Percentiles rank a stretch among this genome's conserved stretches.
These are phyloP conservation scores for Polychaeton citri DNA, from an alignment of 2,329 filamentous ascomycete species.

Conservation along the genomic window DNA sequence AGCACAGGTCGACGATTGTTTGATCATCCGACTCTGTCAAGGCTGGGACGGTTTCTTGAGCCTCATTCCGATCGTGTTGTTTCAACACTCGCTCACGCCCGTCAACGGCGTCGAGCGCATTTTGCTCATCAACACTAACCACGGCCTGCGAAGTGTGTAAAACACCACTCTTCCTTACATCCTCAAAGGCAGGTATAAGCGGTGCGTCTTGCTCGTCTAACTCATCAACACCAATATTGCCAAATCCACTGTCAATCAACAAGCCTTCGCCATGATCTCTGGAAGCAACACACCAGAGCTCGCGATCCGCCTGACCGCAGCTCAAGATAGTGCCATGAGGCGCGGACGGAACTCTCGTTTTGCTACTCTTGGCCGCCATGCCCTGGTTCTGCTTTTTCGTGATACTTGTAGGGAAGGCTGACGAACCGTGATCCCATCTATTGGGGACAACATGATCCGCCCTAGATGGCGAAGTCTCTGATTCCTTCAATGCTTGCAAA, in stretches of 20 bases:
- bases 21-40: neutral
- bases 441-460: neutral
- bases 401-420: too few relatives aligned
- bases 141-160: neutral
- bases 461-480: slow-evolving; percentile 25
- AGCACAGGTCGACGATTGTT: neutral
- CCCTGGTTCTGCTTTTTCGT: slow-evolving; percentile 1
- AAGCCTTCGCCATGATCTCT: slow-evolving; percentile 46
- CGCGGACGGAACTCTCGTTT: slow-evolving; percentile 13
- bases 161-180: neutral
- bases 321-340: slow-evolving; percentile 18
- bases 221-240: neutral
- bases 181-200: neutral
- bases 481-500: slow-evolving; percentile 47
- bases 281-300: slow-evolving; percentile 59
- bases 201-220: neutral
- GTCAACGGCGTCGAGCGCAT: too few relatives aligned
- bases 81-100: too few relatives aligned
- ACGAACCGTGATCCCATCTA: too few relatives aligned
- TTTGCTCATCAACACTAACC: too few relatives aligned
- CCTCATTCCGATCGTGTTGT: too few relatives aligned
- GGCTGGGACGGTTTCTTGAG: too few relatives aligned
- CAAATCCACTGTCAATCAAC: neutral
- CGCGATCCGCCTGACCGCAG: slow-evolving; percentile 18
- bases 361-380: slow-evolving; percentile 4